Evolutionary conservation across 768 basidiomycete species (phyloP).

Genomic region (Termitomyces heimii): DNA sequence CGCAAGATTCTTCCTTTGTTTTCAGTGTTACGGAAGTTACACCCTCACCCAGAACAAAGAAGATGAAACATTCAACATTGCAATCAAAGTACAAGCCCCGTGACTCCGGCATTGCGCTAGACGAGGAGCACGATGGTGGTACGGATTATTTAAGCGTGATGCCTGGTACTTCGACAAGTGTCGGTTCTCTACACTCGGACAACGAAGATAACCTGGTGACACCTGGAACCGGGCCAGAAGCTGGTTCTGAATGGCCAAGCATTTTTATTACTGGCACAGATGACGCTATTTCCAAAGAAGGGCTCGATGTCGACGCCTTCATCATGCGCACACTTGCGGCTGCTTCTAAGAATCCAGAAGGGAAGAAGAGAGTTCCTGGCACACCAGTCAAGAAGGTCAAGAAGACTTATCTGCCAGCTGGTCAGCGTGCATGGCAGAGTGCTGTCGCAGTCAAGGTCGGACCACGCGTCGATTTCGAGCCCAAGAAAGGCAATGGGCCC

Average conservation of each 20-base stretch:
- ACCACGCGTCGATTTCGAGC: slow-evolving; percentile 36
- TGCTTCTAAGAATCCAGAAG: slow-evolving; percentile 41
- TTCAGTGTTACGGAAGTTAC: slow-evolving; percentile 51
- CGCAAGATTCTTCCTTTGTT: slow-evolving; percentile 45
- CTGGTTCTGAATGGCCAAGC: slow-evolving; percentile 58
- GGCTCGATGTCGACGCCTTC: slow-evolving; percentile 58
- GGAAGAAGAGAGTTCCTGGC: slow-evolving; percentile 62
- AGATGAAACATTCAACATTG: slow-evolving; percentile 27
- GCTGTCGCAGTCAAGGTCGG: slow-evolving; percentile 69
- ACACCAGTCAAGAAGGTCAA: slow-evolving; percentile 78
- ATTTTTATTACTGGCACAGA: slow-evolving; percentile 38
- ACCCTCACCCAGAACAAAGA: slow-evolving; percentile 47
- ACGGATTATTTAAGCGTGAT: slow-evolving; percentile 30
- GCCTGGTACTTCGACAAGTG: slow-evolving; percentile 57
- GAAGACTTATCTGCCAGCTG: slow-evolving; percentile 47
- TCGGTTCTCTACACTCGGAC: slow-evolving; percentile 55
- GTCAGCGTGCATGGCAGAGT: slow-evolving; percentile 74
- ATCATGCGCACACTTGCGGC: slow-evolving; percentile 64
- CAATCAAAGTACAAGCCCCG: slow-evolving; percentile 68
- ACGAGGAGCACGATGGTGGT: slow-evolving; percentile 44
- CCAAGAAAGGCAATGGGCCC: slow-evolving; percentile 42
- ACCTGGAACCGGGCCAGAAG: slow-evolving; percentile 50
- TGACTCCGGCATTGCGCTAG: slow-evolving; percentile 59
- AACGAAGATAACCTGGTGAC: slow-evolving; percentile 66
- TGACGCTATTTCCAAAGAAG: slow-evolving; percentile 23